Evolutionary conservation across 2,329 filamentous ascomycete genomes (phyloP).

Genomic region (Trichophyton schoenleinii): DNA sequence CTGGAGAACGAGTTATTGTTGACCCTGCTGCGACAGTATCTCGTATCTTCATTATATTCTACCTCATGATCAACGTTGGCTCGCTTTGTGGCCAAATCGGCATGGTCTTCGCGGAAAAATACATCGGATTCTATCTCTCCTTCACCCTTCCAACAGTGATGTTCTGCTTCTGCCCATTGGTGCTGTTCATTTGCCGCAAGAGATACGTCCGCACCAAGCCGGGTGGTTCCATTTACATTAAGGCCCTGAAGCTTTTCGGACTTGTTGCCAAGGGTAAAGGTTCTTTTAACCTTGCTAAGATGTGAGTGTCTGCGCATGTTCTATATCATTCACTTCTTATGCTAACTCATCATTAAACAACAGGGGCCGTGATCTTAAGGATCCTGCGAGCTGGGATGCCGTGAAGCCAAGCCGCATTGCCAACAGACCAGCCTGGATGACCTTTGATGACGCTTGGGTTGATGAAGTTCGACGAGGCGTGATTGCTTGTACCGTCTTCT

Average conservation of each 20-base stretch:
- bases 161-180: conserved; percentile 50
- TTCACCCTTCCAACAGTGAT: conserved; percentile 55
- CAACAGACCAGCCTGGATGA: conserved; percentile 59
- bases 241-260: conserved; percentile 49
- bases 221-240: conserved; percentile 58
- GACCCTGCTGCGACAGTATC: conserved; percentile 57
- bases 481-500: conserved; percentile 57
- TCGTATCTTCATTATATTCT: conserved; percentile 59
- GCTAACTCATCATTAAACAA: not conserved
- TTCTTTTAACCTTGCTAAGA: conserved; percentile 48
- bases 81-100: conserved; percentile 48
- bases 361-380: conserved; percentile 37
- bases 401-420: conserved; percentile 55
- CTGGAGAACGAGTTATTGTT: conserved; percentile 56
- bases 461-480: conserved; percentile 62
- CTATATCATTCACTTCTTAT: not conserved
- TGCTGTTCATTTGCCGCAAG: conserved; percentile 48
- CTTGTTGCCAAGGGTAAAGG: conserved; percentile 53
- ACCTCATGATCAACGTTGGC: conserved; percentile 58
- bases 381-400: conserved; percentile 50
- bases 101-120: conserved; percentile 65
- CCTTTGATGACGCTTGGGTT: conserved; percentile 72
- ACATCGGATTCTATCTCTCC: conserved; percentile 62
- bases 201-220: conserved; percentile 54
- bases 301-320: conserved; percentile 27